Conservation (phyloP, 805 yeast species). For the Wickerhamiella hasegawae region DNA sequence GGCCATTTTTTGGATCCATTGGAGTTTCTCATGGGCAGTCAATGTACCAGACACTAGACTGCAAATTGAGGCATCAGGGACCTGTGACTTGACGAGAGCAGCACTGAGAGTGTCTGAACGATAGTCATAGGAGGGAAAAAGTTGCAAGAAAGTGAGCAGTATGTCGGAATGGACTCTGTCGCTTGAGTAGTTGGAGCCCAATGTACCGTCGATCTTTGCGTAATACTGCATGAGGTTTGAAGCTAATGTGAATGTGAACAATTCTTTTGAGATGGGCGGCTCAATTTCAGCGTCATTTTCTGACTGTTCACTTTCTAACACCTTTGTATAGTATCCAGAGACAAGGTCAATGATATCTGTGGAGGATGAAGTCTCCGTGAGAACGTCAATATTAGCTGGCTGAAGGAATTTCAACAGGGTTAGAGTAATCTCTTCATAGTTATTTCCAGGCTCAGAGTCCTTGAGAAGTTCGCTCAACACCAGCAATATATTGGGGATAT, state of each 20-base stretch:
- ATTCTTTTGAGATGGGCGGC: background rate
- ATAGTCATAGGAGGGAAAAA: slow-evolving; percentile 1
- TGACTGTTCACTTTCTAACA: background rate
- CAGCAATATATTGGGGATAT: slow-evolving; percentile 56
- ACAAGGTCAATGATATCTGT: slow-evolving; percentile 19
- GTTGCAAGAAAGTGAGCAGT: slow-evolving; percentile 1
- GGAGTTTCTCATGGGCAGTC: slow-evolving; percentile 1
- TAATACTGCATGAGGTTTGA: background rate
- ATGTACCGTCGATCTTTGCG: background rate
- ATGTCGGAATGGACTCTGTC: background rate
- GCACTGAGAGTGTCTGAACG: background rate
- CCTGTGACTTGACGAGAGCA: background rate
- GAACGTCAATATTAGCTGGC: background rate
- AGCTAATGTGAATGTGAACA: background rate
- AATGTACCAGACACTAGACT: slow-evolving; percentile 2
- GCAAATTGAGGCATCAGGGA: slow-evolving; percentile 4
- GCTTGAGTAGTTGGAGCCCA: no score
- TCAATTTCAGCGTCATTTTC: slow-evolving; percentile 20
- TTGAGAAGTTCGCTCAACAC: slow-evolving; percentile 5
- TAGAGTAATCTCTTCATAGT: background rate
- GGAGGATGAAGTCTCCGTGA: background rate
- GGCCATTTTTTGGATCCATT: slow-evolving; percentile 5
- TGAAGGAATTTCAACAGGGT: background rate
- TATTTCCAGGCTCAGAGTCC: background rate
- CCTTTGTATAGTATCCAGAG: slow-evolving; percentile 21